Percentiles rank a stretch among this genome's conserved stretches.
These are phyloP conservation scores for Metarhizium rileyi DNA, from an alignment of 2,329 filamentous ascomycete species.

Conservation along the genomic window DNA sequence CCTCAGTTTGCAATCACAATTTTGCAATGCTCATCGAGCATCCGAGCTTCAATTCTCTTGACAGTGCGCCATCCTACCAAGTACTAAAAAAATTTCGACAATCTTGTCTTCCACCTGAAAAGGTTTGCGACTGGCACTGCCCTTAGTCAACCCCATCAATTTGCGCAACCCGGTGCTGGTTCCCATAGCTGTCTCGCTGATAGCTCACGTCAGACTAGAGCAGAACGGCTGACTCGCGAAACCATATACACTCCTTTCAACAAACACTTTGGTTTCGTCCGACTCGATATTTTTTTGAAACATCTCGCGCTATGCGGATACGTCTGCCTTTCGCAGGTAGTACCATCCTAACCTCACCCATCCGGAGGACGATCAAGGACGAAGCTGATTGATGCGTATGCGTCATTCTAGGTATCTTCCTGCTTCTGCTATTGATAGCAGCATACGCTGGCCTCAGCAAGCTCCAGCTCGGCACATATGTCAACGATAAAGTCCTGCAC, in stretches of 20 bases:
- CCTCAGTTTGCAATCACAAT: background rate
- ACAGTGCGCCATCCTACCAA: background rate
- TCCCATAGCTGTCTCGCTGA: background rate
- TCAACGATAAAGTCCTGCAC: conserved; percentile 89
- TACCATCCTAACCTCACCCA: background rate
- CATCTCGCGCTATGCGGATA: conserved; percentile 5
- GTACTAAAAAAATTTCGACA: background rate
- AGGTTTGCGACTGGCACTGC: too few relatives aligned
- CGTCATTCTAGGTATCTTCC: conserved; percentile 50
- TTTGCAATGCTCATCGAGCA: background rate
- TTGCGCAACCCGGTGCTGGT: background rate
- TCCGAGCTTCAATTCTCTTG: background rate
- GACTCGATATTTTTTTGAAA: background rate
- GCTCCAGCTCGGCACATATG: conserved; percentile 42
- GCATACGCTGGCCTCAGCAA: conserved; percentile 72
- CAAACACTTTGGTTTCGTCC: background rate
- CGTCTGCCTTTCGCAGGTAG: conserved; percentile 3
- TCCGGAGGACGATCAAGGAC: background rate
- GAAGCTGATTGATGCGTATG: conserved; percentile 9
- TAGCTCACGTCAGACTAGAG: background rate
- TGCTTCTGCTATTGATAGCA: conserved; percentile 61
- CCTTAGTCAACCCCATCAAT: too few relatives aligned
- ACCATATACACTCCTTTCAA: background rate
- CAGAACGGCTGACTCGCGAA: background rate
- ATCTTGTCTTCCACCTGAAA: too few relatives aligned